These are phyloP conservation scores for Atkinsonella texensis DNA, from an alignment of 2,329 filamentous ascomycete genomes.

Conservation along the genomic window DNA sequence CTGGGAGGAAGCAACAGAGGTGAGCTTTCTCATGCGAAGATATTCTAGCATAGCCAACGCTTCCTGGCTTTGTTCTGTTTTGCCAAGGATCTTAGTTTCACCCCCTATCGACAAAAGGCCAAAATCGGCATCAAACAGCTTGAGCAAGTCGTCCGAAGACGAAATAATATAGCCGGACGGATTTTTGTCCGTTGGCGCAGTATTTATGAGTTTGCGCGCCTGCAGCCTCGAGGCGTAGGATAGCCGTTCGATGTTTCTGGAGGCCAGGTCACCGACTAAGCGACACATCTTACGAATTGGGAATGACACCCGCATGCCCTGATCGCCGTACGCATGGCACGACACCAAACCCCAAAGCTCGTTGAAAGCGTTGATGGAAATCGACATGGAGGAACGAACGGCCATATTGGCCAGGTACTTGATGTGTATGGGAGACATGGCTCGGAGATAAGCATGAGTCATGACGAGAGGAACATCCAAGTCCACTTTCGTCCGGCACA, in stretches of 20 bases:
- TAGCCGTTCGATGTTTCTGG: slow-evolving; percentile 74
- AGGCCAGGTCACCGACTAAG: slow-evolving; percentile 73
- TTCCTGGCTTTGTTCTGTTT: slow-evolving; percentile 66
- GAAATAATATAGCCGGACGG: slow-evolving; percentile 85
- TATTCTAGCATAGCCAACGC: slow-evolving; percentile 77
- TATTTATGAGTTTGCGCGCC: slow-evolving; percentile 80
- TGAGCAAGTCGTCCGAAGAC: slow-evolving; percentile 73
- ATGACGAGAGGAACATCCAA: slow-evolving; percentile 67
- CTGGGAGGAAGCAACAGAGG: slow-evolving; percentile 65
- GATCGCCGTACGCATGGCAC: slow-evolving; percentile 66
- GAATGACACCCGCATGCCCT: slow-evolving; percentile 83
- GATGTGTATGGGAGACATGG: slow-evolving; percentile 82
- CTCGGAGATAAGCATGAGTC: slow-evolving; percentile 71
- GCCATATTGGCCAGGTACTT: slow-evolving; percentile 85
- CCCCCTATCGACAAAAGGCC: slow-evolving; percentile 73
- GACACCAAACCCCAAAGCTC: slow-evolving; percentile 83
- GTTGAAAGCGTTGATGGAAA: slow-evolving; percentile 76
- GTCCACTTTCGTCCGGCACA: slow-evolving; percentile 65
- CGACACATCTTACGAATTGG: slow-evolving; percentile 88
- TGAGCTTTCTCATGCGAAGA: slow-evolving; percentile 61
- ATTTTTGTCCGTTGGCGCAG: slow-evolving; percentile 66
- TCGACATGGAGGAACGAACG: slow-evolving; percentile 88
- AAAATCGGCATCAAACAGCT: slow-evolving; percentile 78
- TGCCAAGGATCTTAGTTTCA: slow-evolving; percentile 79
- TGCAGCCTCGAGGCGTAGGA: slow-evolving; percentile 79